phyloP scores from a whole-genome alignment of 768 basidiomycete species.

The Pisolithus tinctorius region DNA sequence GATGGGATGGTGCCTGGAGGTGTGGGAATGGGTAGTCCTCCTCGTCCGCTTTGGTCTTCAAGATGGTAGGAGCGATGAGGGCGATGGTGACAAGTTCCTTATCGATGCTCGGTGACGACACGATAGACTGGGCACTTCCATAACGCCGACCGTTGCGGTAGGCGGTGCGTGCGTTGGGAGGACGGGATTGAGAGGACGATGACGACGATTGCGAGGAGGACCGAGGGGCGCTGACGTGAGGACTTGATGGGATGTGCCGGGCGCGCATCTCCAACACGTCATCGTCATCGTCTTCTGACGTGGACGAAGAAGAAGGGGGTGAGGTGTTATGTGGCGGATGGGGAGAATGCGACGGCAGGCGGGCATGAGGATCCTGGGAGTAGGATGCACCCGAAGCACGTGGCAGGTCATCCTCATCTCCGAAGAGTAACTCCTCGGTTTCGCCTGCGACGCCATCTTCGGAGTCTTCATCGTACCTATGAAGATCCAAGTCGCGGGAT shows the following conservation, averaged over 20 bases:
- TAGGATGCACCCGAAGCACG: slow-evolving; percentile 9
- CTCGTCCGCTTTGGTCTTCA: slow-evolving; percentile 69
- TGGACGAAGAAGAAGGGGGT: slow-evolving; percentile 22
- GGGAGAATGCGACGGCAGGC: slow-evolving; percentile 6
- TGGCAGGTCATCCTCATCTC: slow-evolving; percentile 19
- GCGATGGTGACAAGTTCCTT: slow-evolving; percentile 63
- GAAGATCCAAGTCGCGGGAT: slow-evolving; percentile 2
- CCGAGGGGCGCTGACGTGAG: slow-evolving; percentile 21
- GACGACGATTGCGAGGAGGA: slow-evolving; percentile 36
- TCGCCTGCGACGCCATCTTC: slow-evolving; percentile 51
- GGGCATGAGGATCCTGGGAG: slow-evolving; percentile 11
- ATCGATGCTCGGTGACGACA: slow-evolving; percentile 27
- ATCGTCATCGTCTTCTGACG: slow-evolving; percentile 41
- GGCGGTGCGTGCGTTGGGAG: slow-evolving; percentile 24
- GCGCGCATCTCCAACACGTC: slow-evolving; percentile 63
- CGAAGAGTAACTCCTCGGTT: slow-evolving; percentile 31
- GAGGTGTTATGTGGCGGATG: slow-evolving; percentile 17
- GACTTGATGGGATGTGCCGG: slow-evolving; percentile 18
- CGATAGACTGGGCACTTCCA: slow-evolving; percentile 41
- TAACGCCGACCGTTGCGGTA: slow-evolving; percentile 17
- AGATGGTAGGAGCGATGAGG: slow-evolving; percentile 70
- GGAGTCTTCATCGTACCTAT: slow-evolving; percentile 64
- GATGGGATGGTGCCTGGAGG: slow-evolving; percentile 8
- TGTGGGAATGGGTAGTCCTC: slow-evolving; percentile 14
- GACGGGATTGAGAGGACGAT: slow-evolving; percentile 19